phyloP scores from a whole-genome alignment of 768 basidiomycete species.

The Wakefieldia striispora region DNA sequence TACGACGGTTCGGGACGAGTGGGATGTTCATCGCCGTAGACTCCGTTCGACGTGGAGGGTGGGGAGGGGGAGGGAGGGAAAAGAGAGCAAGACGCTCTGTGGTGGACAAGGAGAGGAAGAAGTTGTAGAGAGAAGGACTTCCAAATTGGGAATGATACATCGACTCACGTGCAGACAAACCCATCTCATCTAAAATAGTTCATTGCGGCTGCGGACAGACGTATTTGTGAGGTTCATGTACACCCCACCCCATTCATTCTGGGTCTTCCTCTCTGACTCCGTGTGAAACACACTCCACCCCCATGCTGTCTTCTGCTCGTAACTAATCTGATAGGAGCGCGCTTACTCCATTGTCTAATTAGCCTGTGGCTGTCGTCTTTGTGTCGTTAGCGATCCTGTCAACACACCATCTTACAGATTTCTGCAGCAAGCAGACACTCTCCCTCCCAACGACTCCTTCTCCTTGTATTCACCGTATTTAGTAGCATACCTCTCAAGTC shows the following conservation, averaged over 20 bases:
- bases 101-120: slow-evolving; percentile 19
- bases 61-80: slow-evolving; percentile 1
- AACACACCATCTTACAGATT: no score
- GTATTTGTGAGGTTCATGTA: background rate
- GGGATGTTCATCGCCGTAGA: slow-evolving; percentile 23
- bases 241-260: background rate
- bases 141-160: slow-evolving; percentile 21
- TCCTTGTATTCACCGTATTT: no score
- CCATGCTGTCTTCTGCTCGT: no score
- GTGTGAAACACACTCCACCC: no score
- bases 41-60: background rate
- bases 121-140: slow-evolving; percentile 26
- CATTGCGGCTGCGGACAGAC: background rate
- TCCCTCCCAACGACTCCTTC: no score
- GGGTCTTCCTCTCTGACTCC: background rate
- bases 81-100: slow-evolving; percentile 17
- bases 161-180: slow-evolving; percentile 14
- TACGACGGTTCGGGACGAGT: slow-evolving; percentile 38
- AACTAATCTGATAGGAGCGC: no score
- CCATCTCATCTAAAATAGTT: no score
- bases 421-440: no score
- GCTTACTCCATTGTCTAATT: background rate
- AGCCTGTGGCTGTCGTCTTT: background rate
- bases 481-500: no score
- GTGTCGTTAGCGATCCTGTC: no score